Evolutionary conservation across 306 rosid genomes (phyloP), one percentile per base, ranked within the genome.

Genomic region (Arachis hypogaea): DNA sequence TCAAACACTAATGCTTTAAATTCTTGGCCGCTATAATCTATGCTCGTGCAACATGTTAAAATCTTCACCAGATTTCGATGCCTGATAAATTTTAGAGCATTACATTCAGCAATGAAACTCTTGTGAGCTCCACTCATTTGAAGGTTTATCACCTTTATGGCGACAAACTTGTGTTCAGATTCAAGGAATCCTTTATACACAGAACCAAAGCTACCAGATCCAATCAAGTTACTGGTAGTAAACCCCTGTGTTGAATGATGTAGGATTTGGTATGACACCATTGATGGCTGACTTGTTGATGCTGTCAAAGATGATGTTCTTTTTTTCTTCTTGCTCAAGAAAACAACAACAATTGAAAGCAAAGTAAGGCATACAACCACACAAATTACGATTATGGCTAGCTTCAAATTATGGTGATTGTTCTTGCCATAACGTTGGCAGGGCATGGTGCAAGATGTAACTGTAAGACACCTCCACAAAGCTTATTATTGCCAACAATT

Each of bases 61-160:
- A 75, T 58, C 66, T 75, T 69, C 6, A 75, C 63, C 5, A 80
- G 77, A 49, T 80, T 75, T 40, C 69, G 51, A 69, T 80, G 69
- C 33, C 74, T 14, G 11, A 57, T 40, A 43, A 49, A 40, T 38
- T 49, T 61, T 1, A 73, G 3, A 0, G 22, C 77, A 61, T 50
- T 50, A 29, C 77, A 61, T 62, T 73, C 69, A 0, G 43, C 60
- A 18, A 73, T 4, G 29, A 73, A 73, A 61, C 77, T 61, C 11
- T 61, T 61, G 2, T 62, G 49, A 62, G 49, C 67, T n/a, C 67
- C 50, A 3, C 29, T 46, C 18, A 4, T 46, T 9, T 66, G 70
- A 46, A 66, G 70, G 57, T 66, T 46, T 9, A 66, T 52, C 9
- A 46, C 57, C 18, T 66, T 41, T 63, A 81, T 69, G 42, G 81